A percentile compares a stretch with the other conserved stretches of the same genome.
phyloP scores from a whole-genome alignment of 129 eudicot genomes.

The Kitagawia praeruptora region DNA sequence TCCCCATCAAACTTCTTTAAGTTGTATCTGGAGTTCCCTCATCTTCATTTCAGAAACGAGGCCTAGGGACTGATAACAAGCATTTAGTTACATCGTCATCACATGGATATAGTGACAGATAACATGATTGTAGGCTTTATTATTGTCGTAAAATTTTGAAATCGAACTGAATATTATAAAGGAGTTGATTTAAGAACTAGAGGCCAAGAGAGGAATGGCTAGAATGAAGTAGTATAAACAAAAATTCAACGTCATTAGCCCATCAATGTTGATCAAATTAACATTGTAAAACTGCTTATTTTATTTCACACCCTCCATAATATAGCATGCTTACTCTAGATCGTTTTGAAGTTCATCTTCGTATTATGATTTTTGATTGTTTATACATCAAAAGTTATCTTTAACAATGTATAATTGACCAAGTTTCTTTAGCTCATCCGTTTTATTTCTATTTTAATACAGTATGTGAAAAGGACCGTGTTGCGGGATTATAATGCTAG shows the following conservation, averaged over 20 bases:
- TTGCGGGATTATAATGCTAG: constrained; percentile 70
- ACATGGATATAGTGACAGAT: background rate
- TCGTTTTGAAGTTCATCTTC: background rate
- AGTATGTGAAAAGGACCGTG: constrained; percentile 77
- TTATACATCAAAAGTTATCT: background rate
- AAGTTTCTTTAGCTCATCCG: background rate
- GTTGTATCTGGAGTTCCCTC: background rate
- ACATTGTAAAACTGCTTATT: background rate
- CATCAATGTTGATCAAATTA: background rate
- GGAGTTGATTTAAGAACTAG: background rate
- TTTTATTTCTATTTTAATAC: constrained; percentile 1
- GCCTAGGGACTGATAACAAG: background rate
- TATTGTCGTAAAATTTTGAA: background rate
- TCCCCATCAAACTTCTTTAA: background rate
- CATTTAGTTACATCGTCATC: background rate
- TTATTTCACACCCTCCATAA: background rate
- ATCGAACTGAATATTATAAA: background rate
- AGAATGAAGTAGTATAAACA: background rate
- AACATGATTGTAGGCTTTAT: background rate
- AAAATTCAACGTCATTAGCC: background rate
- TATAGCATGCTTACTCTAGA: background rate
- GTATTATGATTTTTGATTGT: background rate
- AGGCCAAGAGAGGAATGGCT: background rate
- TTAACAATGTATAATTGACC: background rate
- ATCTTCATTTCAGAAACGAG: background rate